Percentiles rank a stretch among this genome's conserved stretches.
These are phyloP conservation scores for Xerocomus spinulosus DNA, from an alignment of 768 basidiomycete genomes.

Conservation along the genomic window DNA sequence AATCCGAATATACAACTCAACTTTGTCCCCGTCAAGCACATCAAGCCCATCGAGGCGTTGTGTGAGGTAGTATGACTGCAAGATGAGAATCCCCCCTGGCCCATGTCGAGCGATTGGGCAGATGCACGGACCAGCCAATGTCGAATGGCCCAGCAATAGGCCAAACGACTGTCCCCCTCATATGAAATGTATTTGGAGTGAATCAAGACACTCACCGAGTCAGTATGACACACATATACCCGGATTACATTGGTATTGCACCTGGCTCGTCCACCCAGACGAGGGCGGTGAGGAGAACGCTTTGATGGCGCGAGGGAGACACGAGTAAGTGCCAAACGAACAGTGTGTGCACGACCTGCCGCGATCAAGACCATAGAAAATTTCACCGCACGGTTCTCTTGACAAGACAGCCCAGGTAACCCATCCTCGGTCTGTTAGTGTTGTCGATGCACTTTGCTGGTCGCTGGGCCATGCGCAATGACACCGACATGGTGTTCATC, in stretches of 20 bases:
- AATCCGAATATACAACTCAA: conserved; percentile 22
- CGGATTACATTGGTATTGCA: conserved; percentile 1
- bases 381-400: conserved; percentile 22
- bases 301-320: conserved; percentile 11
- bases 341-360: conserved; percentile 18
- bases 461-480: too few species aligned
- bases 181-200: conserved; percentile 25
- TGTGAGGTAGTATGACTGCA: conserved; percentile 28
- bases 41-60: conserved; percentile 21
- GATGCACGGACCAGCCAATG: too few species aligned
- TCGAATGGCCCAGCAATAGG: conserved; percentile 1
- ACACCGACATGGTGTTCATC: too few species aligned
- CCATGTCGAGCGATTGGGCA: conserved; percentile 6
- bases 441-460: too few species aligned
- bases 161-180: conserved; percentile 18
- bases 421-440: too few species aligned
- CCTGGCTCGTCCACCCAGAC: conserved; percentile 1
- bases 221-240: conserved; percentile 12
- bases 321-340: conserved; percentile 25
- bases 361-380: conserved; percentile 19
- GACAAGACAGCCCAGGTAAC: too few species aligned
- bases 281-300: conserved; percentile 13
- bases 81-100: conserved; percentile 5
- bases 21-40: conserved; percentile 25
- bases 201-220: conserved; percentile 31